A percentile compares a stretch with the other conserved stretches of the same genome.
Evolutionary conservation across 106 monocot species (phyloP).

Genomic region (Allium fistulosum): DNA sequence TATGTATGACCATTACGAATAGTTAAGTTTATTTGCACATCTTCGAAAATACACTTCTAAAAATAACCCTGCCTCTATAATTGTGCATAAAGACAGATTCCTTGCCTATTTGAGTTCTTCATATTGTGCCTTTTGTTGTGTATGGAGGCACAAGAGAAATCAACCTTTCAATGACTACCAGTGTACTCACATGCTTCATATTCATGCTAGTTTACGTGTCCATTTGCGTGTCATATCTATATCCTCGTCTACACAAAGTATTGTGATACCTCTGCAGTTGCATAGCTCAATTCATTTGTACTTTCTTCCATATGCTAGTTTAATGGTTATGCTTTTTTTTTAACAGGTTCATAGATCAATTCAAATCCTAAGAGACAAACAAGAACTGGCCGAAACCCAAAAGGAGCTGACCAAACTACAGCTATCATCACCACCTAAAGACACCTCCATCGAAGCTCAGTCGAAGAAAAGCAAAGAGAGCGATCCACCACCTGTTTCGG

Average conservation of each 20-base stretch:
- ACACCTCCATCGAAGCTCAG: slow-evolving; percentile 15
- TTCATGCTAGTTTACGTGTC: background rate
- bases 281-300: background rate
- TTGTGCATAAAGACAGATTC: too few species aligned
- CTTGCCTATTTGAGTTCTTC: too few species aligned
- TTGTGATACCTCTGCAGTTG: too few species aligned
- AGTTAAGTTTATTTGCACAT: too few species aligned
- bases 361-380: slow-evolving; percentile 87
- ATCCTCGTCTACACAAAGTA: background rate
- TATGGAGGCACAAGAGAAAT: too few species aligned
- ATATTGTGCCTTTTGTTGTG: too few species aligned
- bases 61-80: too few species aligned
- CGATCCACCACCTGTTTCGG: slow-evolving; percentile 16
- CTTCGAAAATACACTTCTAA: too few species aligned
- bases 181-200: background rate
- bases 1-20: too few species aligned
- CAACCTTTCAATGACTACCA: too few species aligned
- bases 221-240: too few species aligned
- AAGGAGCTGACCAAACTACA: slow-evolving; percentile 83
- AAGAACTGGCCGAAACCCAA: slow-evolving; percentile 84
- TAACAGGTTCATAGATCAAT: slow-evolving; percentile 84
- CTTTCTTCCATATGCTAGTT: background rate
- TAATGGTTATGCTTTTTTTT: background rate
- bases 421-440: slow-evolving; percentile 30
- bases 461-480: slow-evolving; percentile 26